Base-by-base conservation (phyloP, 1,139 yeast species). In the Hansenula sp. region DNA sequence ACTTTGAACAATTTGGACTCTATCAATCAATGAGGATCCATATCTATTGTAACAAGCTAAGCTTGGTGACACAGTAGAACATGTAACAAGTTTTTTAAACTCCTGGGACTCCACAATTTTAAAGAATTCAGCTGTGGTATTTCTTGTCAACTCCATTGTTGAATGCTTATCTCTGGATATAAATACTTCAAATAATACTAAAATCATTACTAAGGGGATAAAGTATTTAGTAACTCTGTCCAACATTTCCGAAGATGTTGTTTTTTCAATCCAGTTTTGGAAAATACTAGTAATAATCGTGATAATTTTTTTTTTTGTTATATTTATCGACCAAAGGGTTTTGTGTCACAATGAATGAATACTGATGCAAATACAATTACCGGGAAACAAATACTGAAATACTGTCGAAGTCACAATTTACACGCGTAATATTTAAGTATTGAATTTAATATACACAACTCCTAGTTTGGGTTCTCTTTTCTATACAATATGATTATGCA, bases 61-160 rank as follows among this genome's bases (percentile, higher is more conserved):
- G 1, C 53, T 50, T 24, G 48, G 52, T 6, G 43, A 29, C 7
- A 36, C 29, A 22, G 53, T 58, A 16, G 34, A 34, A 35, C 62
- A 58, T 6, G 43, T 37, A 4, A 52, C 42, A 24, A 58, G 34
- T 17, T 44, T 36, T 20, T 43, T 29, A 35, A 55, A 54, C 8
- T 27, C 31, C 14, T 3, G 14, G 4, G 45, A 25, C n/a, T 17
- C 14, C 3, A 29, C 24, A 2, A 31, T 30, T 3, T 28, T 26
- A 6, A 31, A 20, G 16, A 31, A 6, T 21, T 4, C 5, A 24
- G 7, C n/a, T n/a, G 33, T 14, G 4, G 12, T 13, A 29, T 21
- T 12, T 4, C 4, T 19, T 19, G 16, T 19, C 11, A 16, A 13
- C 19, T 19, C 13, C 24, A 3, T 13, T 30, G 21, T 13, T 13